Conservation (phyloP, 2,329 filamentous ascomycete genomes). For the Hypoxylon sp. region DNA sequence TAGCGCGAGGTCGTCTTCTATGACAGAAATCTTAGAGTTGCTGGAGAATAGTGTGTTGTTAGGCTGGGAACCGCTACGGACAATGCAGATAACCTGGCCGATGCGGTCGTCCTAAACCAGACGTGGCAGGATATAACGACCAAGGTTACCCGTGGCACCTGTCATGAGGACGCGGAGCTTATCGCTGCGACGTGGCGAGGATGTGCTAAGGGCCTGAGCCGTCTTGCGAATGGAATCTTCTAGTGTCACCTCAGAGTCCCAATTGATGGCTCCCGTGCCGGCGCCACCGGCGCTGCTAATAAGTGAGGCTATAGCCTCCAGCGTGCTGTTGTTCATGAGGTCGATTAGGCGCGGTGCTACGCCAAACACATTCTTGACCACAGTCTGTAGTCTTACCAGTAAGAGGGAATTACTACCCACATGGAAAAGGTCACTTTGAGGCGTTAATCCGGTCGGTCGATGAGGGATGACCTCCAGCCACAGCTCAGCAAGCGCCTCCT, state of each 20-base stretch:
- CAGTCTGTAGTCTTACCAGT: conserved; percentile 31
- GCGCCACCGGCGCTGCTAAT: background rate
- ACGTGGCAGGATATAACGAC: background rate
- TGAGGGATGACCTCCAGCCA: conserved; percentile 28
- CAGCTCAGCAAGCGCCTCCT: conserved; percentile 13
- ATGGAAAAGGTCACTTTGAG: conserved; percentile 43
- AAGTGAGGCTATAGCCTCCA: conserved; percentile 30
- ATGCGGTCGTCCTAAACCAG: background rate
- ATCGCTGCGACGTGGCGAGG: background rate
- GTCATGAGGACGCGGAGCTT: background rate
- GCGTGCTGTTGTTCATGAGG: conserved; percentile 33
- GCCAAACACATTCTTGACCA: conserved; percentile 23
- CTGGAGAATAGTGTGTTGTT: background rate
- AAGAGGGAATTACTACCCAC: conserved; percentile 46
- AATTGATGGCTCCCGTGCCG: background rate
- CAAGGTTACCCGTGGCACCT: background rate
- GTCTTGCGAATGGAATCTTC: background rate
- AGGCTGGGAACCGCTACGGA: background rate
- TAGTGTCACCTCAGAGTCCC: background rate
- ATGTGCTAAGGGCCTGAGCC: background rate
- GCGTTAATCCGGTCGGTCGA: conserved; percentile 8
- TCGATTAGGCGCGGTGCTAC: conserved; percentile 29
- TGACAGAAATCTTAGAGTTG: background rate
- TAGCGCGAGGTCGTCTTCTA: background rate
- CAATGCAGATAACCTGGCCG: background rate